Evolutionary conservation across 1,284 basidiomycete genomes (phyloP).

Genomic region (Melampsora larici-populina): DNA sequence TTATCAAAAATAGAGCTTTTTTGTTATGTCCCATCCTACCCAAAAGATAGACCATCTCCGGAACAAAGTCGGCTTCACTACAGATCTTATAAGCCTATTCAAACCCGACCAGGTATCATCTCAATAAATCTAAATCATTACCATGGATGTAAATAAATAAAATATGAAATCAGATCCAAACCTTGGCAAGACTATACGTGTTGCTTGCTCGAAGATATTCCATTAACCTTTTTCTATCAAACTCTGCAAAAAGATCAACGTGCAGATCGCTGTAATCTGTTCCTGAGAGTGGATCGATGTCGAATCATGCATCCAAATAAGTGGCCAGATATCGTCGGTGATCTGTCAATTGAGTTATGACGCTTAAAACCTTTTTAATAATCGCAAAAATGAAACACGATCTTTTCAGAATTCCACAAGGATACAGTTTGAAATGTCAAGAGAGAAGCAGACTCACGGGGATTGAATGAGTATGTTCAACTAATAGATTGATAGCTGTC

Average conservation of each 20-base stretch:
- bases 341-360: slow-evolving; percentile 77
- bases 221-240: slow-evolving; percentile 72
- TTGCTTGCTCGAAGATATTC: slow-evolving; percentile 87
- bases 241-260: slow-evolving; percentile 89
- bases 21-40: slow-evolving; percentile 98
- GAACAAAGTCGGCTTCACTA: slow-evolving; percentile 76
- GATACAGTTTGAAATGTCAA: no score
- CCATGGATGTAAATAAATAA: slow-evolving; percentile 1
- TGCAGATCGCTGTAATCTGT: slow-evolving; percentile 79
- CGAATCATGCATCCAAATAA: slow-evolving; percentile 86
- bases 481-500: slow-evolving; percentile 77
- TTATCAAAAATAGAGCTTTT: slow-evolving; percentile 87
- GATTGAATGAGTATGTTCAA: slow-evolving; percentile 93
- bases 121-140: neutral
- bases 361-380: slow-evolving; percentile 67
- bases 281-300: slow-evolving; percentile 76
- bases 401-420: neutral
- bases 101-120: neutral
- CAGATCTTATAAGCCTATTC: slow-evolving; percentile 80
- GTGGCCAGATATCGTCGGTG: slow-evolving; percentile 81
- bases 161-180: slow-evolving; percentile 50
- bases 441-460: slow-evolving; percentile 63
- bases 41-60: slow-evolving; percentile 95
- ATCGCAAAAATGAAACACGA: slow-evolving; percentile 17
- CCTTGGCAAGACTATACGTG: slow-evolving; percentile 84